phyloP scores from a whole-genome alignment of 192 early-diverging fungal species.

The Backusella mclennaniae region DNA sequence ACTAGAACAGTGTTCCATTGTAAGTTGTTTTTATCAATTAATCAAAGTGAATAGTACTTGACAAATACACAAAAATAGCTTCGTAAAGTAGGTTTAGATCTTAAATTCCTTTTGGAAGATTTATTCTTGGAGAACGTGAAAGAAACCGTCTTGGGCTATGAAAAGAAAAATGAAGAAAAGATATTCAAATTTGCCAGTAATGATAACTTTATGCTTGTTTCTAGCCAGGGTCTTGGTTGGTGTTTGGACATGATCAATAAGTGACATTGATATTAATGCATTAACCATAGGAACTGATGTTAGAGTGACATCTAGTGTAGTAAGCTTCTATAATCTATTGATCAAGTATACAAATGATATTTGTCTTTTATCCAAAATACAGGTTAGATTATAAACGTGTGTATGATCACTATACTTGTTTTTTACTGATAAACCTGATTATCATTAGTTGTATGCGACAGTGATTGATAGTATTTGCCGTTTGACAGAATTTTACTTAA shows the following conservation, averaged over 20 bases:
- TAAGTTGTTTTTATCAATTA: slow-evolving; percentile 26
- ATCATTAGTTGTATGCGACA: slow-evolving; percentile 62
- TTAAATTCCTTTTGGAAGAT: slow-evolving; percentile 80
- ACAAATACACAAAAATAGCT: slow-evolving; percentile 50
- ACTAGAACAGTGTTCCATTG: slow-evolving; percentile 73
- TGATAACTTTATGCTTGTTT: slow-evolving; percentile 66
- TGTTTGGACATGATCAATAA: neutral
- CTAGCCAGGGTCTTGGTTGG: slow-evolving; percentile 49
- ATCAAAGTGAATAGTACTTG: slow-evolving; percentile 1
- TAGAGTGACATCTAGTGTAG: slow-evolving; percentile 63
- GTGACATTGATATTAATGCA: neutral
- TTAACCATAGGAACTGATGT: slow-evolving; percentile 39
- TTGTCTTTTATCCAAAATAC: slow-evolving; percentile 63
- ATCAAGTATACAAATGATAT: slow-evolving; percentile 73
- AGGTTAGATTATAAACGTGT: slow-evolving; percentile 41
- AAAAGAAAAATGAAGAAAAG: slow-evolving; percentile 56
- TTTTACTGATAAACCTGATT: neutral
- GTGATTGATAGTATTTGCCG: slow-evolving; percentile 63
- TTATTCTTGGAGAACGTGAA: slow-evolving; percentile 76
- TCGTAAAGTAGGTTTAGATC: slow-evolving; percentile 80
- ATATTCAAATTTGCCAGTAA: slow-evolving; percentile 64
- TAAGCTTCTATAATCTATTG: slow-evolving; percentile 66
- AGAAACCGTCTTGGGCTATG: slow-evolving; percentile 67
- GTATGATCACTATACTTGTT: neutral
- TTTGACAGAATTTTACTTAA: slow-evolving; percentile 65